phyloP scores from a whole-genome alignment of 2,329 filamentous ascomycete species.

The Penicillium olsonii region DNA sequence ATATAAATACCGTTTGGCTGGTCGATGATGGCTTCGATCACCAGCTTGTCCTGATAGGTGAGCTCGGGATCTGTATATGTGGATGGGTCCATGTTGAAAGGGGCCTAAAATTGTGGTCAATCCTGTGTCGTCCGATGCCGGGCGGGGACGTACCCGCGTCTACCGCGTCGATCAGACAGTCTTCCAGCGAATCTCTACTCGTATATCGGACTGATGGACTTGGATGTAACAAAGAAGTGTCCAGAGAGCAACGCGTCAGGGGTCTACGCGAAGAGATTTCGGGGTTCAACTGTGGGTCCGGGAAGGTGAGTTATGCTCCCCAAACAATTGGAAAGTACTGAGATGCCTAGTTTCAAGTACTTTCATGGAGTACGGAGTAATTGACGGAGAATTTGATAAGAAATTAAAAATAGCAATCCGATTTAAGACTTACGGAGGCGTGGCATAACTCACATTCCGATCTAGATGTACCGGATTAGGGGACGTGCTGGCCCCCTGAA shows the following conservation, averaged over 20 bases:
- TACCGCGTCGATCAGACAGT: neutral
- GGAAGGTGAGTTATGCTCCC: constrained; percentile 1
- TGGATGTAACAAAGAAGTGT: no score
- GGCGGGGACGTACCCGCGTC: neutral
- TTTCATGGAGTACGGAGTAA: no score
- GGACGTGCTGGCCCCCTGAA: no score
- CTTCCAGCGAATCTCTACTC: no score
- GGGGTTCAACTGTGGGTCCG: constrained; percentile 8
- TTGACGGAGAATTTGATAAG: no score
- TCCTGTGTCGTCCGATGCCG: neutral
- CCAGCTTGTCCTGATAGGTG: constrained; percentile 42
- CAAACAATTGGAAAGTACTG: no score
- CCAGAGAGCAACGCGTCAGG: constrained; percentile 10
- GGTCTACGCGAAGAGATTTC: constrained; percentile 13
- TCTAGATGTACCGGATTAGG: neutral
- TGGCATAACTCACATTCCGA: neutral
- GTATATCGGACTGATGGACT: no score
- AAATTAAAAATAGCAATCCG: neutral
- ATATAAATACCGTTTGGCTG: constrained; percentile 14
- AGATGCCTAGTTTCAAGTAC: no score
- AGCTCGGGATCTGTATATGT: constrained; percentile 36
- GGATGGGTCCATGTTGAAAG: constrained; percentile 28
- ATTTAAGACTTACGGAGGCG: no score
- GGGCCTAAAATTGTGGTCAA: constrained; percentile 1
- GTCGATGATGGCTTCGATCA: constrained; percentile 41